These are phyloP conservation scores for Talaromyces liani DNA, from an alignment of 495 filamentous ascomycete species.

Conservation along the genomic window DNA sequence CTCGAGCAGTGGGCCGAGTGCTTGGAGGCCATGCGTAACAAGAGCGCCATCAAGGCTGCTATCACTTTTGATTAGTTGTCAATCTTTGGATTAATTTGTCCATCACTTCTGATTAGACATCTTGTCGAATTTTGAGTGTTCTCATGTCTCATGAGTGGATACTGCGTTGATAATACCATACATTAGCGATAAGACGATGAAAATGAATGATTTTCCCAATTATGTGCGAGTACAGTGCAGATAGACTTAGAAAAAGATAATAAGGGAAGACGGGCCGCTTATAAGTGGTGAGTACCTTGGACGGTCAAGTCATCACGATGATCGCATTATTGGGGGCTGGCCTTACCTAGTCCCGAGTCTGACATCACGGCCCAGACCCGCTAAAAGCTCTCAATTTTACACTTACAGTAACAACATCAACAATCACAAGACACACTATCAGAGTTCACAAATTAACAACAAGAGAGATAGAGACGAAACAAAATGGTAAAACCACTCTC, in stretches of 20 bases:
- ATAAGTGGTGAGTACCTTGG: neutral
- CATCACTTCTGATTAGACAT: conserved; percentile 1
- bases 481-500: conserved; percentile 69
- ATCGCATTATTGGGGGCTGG: conserved; percentile 1
- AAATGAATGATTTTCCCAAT: neutral
- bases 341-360: neutral
- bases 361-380: neutral
- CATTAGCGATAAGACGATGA: neutral
- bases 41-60: conserved; percentile 63
- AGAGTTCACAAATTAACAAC: neutral
- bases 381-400: neutral
- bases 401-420: too few species aligned
- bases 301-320: neutral
- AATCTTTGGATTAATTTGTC: neutral
- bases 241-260: neutral
- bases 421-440: neutral
- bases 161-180: conserved; percentile 2
- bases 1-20: conserved; percentile 39
- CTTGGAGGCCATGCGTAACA: conserved; percentile 45
- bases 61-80: conserved; percentile 54
- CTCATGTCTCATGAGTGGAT: neutral
- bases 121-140: neutral
- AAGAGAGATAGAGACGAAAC: neutral
- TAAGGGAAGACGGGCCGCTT: neutral
- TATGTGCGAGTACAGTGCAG: neutral